phyloP scores from a whole-genome alignment of 1,139 yeast genomes.

The Lodderomyces metapsilosis region DNA sequence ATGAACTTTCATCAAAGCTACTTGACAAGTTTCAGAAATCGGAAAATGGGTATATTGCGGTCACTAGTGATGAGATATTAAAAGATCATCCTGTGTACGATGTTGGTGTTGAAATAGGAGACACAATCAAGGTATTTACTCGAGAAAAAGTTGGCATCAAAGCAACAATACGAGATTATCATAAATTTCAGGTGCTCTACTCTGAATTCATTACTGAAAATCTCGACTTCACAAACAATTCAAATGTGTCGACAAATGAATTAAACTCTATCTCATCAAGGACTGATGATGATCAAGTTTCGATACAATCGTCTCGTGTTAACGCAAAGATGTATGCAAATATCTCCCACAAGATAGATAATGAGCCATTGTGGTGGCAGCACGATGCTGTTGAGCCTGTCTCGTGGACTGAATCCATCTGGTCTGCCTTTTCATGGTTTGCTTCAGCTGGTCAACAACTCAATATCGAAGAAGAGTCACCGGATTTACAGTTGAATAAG shows the following conservation, averaged over 20 bases:
- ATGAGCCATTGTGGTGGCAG: conserved; percentile 47
- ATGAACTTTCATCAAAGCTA: conserved; percentile 40
- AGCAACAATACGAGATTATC: conserved; percentile 39
- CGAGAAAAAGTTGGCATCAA: conserved; percentile 15
- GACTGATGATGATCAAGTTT: neutral
- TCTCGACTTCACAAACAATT: conserved; percentile 10
- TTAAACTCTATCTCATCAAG: conserved; percentile 22
- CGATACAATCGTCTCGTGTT: neutral
- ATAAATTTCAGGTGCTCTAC: conserved; percentile 35
- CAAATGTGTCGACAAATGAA: conserved; percentile 22
- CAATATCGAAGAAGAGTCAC: conserved; percentile 2
- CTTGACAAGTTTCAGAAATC: conserved; percentile 9
- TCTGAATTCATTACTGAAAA: conserved; percentile 17
- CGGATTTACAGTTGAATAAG: neutral
- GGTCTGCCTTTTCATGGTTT: conserved; percentile 81
- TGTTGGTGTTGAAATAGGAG: conserved; percentile 30
- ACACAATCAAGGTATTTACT: conserved; percentile 10
- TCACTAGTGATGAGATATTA: conserved; percentile 71
- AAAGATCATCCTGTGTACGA: conserved; percentile 60
- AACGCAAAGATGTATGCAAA: conserved; percentile 1
- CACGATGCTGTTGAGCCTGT: conserved; percentile 47
- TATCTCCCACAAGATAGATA: conserved; percentile 2
- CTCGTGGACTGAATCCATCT: conserved; percentile 63
- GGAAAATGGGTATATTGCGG: conserved; percentile 51
- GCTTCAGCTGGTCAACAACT: conserved; percentile 70